phyloP scores from a whole-genome alignment of 1,139 yeast genomes.

The Magnusiomyces fungicola region DNA sequence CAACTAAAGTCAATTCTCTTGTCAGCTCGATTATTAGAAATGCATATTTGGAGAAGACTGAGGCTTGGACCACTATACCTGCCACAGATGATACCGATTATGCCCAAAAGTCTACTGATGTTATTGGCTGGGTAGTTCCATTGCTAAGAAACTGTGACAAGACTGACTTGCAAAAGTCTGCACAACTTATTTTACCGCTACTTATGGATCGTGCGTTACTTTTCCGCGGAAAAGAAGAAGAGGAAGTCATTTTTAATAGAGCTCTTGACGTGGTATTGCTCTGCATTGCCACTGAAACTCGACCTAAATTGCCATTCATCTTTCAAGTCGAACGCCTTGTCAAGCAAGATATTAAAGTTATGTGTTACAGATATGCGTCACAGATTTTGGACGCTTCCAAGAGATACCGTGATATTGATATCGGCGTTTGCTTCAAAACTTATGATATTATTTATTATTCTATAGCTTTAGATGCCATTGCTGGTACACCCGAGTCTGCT shows the following conservation, averaged over 20 bases:
- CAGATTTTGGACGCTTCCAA: constrained; percentile 11
- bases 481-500: constrained; percentile 18
- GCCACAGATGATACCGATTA: not conserved
- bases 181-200: constrained; percentile 10
- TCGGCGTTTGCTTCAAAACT: constrained; percentile 9
- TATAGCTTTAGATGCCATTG: constrained; percentile 17
- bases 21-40: constrained; percentile 13
- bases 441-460: constrained; percentile 12
- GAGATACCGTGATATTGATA: constrained; percentile 12
- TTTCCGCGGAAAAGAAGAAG: constrained; percentile 7
- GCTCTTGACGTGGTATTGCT: constrained; percentile 10
- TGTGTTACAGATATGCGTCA: constrained; percentile 10
- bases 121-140: constrained; percentile 14
- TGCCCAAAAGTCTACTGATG: constrained; percentile 10
- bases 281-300: constrained; percentile 10
- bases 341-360: constrained; percentile 11
- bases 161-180: constrained; percentile 12
- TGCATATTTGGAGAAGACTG: constrained; percentile 6
- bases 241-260: constrained; percentile 9
- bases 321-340: constrained; percentile 14
- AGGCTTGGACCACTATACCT: constrained; percentile 6
- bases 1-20: constrained; percentile 9
- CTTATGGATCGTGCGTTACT: constrained; percentile 3
- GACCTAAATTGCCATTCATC: constrained; percentile 13
- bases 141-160: constrained; percentile 14